Base-by-base conservation (phyloP, 163 green algal genomes). In the Scenedesmus sp. region DNA sequence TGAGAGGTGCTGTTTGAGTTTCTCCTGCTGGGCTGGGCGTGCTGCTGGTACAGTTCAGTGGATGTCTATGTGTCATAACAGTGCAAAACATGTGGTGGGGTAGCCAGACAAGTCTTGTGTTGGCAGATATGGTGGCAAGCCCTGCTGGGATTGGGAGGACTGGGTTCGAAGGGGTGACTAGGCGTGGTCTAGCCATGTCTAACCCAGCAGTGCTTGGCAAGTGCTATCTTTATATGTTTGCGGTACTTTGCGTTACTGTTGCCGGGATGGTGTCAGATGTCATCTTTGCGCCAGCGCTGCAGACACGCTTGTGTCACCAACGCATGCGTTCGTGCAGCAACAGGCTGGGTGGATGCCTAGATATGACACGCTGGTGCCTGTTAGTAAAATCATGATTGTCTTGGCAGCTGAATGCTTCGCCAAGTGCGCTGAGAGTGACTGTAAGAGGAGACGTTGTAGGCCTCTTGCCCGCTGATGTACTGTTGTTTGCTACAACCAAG, bases 351-450 rank as follows among this genome's bases (percentile, higher is more conserved):
- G 3, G 3, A 0, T 6, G n/a, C n/a, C 22, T 42, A 26, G 15
- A 0, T 43, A 22, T 81, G 1, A 13, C n/a, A 46, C 33, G 24
- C 22, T 7, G 24, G 0, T 76, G 59, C 30, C 40, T 18, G 5
- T n/a, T 3, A 16, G 12, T 40, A 20, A 7, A 15, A 20, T 18
- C n/a, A n/a, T 40, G 30, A 7, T 76, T 76, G 30, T 76, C 40
- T 76, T 18, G 30, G 0, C 0, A n/a, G 49, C 3, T 37, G 30
- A 30, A 37, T 40, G 65, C 65, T 76, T 76, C 30, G 65, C 65
- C 30, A 76, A 76, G 65, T 76, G 65, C 40, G 65, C 65, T 76
- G 65, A 76, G 65, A 40, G 65, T 76, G 65, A 76, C 65, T 40
- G 1, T 7, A 10, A 56, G 30, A 20, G 5, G 15, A 76, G 65